These are phyloP conservation scores for Phytophthora megakarya DNA, from an alignment of 352 stramenopile genomes.

Conservation along the genomic window DNA sequence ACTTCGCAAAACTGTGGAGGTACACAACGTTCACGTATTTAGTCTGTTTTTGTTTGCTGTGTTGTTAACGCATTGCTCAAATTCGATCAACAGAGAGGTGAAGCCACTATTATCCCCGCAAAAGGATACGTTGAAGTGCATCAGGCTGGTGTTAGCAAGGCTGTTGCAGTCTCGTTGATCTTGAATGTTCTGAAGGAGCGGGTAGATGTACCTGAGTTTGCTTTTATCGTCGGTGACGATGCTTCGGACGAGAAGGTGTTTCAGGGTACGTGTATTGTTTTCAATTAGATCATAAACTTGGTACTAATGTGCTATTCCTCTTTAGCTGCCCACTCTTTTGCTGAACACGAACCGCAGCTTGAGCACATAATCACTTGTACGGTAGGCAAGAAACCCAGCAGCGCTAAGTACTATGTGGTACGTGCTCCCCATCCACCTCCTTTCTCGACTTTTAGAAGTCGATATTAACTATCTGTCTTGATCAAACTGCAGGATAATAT, in stretches of 20 bases:
- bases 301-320: slow-evolving; percentile 2
- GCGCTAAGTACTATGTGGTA: slow-evolving; percentile 94
- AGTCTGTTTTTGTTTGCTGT: background rate
- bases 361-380: slow-evolving; percentile 92
- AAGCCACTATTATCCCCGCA: slow-evolving; percentile 53
- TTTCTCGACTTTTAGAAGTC: background rate
- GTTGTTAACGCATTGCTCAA: background rate
- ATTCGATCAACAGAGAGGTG: slow-evolving; percentile 49
- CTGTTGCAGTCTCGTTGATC: slow-evolving; percentile 57
- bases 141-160: slow-evolving; percentile 75
- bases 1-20: slow-evolving; percentile 93
- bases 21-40: slow-evolving; percentile 28
- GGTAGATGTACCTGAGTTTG: slow-evolving; percentile 90
- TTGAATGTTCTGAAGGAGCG: slow-evolving; percentile 61
- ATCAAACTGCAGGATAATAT: slow-evolving; percentile 46
- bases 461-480: background rate
- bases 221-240: slow-evolving; percentile 97
- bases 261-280: slow-evolving; percentile 46
- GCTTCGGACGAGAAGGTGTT: slow-evolving; percentile 95
- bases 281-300: too few species aligned
- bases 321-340: slow-evolving; percentile 54
- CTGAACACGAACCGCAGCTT: slow-evolving; percentile 36
- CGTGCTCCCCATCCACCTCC: background rate
- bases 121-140: slow-evolving; percentile 82
- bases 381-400: slow-evolving; percentile 97